Percentiles rank a stretch among this genome's conserved stretches.
phyloP scores from a whole-genome alignment of 352 stramenopile species.

The Peronospora destructor region DNA sequence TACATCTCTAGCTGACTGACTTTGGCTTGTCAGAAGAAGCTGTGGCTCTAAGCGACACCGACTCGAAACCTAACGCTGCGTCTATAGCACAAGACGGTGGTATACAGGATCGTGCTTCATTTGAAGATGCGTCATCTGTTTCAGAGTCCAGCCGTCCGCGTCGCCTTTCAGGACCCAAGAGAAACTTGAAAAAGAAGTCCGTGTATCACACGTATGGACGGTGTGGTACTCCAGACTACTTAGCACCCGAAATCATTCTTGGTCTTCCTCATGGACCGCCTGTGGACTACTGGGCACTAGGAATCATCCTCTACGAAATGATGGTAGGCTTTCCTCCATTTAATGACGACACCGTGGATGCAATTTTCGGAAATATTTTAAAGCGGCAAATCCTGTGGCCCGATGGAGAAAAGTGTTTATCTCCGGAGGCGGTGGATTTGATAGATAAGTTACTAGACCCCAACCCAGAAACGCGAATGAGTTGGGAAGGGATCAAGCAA shows the following conservation, averaged over 20 bases:
- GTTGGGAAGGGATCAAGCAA: conserved; percentile 52
- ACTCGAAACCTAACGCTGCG: conserved; percentile 30
- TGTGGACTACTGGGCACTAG: conserved; percentile 86
- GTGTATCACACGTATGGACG: conserved; percentile 59
- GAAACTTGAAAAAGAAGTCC: conserved; percentile 37
- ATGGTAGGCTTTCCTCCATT: conserved; percentile 85
- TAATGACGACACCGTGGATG: conserved; percentile 84
- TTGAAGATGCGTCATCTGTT: conserved; percentile 3
- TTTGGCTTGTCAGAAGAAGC: conserved; percentile 83
- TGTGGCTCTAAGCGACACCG: conserved; percentile 30
- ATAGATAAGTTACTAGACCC: conserved; percentile 76
- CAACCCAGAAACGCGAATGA: conserved; percentile 54
- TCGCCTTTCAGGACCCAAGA: conserved; percentile 15
- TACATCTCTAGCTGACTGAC: conserved; percentile 60
- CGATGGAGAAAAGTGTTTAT: conserved; percentile 82
- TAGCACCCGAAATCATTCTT: conserved; percentile 86
- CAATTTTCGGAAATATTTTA: conserved; percentile 84
- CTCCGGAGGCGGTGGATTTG: conserved; percentile 69
- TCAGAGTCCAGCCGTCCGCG: conserved; percentile 3
- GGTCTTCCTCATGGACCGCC: conserved; percentile 56
- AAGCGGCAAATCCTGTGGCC: conserved; percentile 82
- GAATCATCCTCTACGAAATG: conserved; percentile 90
- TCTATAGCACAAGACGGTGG: conserved; percentile 16
- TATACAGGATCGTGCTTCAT: background rate
- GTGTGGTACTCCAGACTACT: conserved; percentile 84